Percentiles rank a stretch among this genome's conserved stretches.
Evolutionary conservation across 2,329 filamentous ascomycete species (phyloP).

Genomic region (Ophiostoma populinum): DNA sequence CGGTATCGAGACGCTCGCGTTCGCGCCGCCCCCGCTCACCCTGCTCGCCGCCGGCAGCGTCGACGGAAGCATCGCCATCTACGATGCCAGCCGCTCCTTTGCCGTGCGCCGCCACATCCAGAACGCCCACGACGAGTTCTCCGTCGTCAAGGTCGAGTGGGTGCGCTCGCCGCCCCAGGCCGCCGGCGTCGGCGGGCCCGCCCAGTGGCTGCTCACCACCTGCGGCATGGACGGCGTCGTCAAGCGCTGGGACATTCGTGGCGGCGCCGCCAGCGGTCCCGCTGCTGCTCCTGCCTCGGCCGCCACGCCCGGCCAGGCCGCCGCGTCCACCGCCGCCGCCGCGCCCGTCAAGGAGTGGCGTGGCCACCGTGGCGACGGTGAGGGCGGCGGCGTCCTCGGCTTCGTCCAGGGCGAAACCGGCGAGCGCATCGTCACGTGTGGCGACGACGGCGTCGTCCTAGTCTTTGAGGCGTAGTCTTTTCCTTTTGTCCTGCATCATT

Average conservation of each 20-base stretch:
- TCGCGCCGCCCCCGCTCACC: conserved; percentile 34
- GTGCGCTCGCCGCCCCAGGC: conserved; percentile 23
- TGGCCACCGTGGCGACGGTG: conserved; percentile 70
- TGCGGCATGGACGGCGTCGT: conserved; percentile 89
- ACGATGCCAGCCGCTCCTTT: conserved; percentile 73
- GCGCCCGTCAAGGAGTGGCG: conserved; percentile 59
- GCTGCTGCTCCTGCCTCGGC: too few species aligned
- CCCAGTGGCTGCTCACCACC: conserved; percentile 56
- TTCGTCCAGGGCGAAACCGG: conserved; percentile 73
- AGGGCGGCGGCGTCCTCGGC: conserved; percentile 74
- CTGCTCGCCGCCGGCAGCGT: conserved; percentile 50
- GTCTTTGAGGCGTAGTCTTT: conserved; percentile 41
- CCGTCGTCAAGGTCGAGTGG: conserved; percentile 88
- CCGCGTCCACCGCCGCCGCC: not conserved
- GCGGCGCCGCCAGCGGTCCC: conserved; percentile 13
- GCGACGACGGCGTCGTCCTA: conserved; percentile 61
- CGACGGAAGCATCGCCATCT: conserved; percentile 66
- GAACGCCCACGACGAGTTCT: conserved; percentile 71
- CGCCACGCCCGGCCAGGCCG: too few species aligned
- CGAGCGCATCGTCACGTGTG: conserved; percentile 67
- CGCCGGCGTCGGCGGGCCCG: conserved; percentile 3
- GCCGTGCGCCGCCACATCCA: conserved; percentile 68
- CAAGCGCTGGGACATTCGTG: conserved; percentile 66
- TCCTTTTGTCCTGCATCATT: not conserved
- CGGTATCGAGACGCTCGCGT: conserved; percentile 60